Base-by-base conservation (phyloP, 2,329 filamentous ascomycete genomes). In the Conoideocrella luteorostrata region DNA sequence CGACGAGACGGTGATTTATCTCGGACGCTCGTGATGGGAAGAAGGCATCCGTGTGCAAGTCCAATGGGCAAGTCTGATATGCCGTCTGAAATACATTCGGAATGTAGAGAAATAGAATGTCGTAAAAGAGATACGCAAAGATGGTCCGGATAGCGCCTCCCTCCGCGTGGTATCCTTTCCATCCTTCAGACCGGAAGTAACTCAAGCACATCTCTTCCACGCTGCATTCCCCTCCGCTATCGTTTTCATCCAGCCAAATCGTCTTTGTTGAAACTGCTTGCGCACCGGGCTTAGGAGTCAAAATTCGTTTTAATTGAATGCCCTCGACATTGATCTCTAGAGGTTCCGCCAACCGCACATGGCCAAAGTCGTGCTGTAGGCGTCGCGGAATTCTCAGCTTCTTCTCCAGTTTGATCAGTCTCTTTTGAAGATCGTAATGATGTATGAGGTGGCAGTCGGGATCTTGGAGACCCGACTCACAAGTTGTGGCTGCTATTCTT, bases 41-140 rank as follows among this genome's bases (percentile, higher is more conserved):
- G 68, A 98, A 98, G 3, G 86, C 82, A 60, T 98, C 93, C 0
- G 90, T 95, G 59, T 94, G 86, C 5, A 98, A 70, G 61, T 98
- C 93, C 4, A 98, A 69, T 1, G 93, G 93, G 57, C 88, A 95
- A 0, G 88, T 95, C 64, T 98, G 93, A 60, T 88, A 98, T 1
- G 85, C 80, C 5, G 93, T 98, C 61, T 97, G 91, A 63, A 98
- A 98, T 44, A 98, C 91, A 55, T 97, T 95, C 21, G 93, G 91
- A 5, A 97, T 78, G 63, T 95, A 95, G 21, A 88, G 73, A 65
- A 97, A 97, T 6, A 98, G 70, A 20, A 97, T 78, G 63, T 98
- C 91, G 69, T 84, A 93, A 69, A 97, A 95, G 15, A 98, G 78
- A 58, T 93, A 91, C 12, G 82, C 85, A 63, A 90, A 90, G 21